Base-by-base conservation (phyloP, 2,329 filamentous ascomycete genomes). In the Ophiostoma australiae region DNA sequence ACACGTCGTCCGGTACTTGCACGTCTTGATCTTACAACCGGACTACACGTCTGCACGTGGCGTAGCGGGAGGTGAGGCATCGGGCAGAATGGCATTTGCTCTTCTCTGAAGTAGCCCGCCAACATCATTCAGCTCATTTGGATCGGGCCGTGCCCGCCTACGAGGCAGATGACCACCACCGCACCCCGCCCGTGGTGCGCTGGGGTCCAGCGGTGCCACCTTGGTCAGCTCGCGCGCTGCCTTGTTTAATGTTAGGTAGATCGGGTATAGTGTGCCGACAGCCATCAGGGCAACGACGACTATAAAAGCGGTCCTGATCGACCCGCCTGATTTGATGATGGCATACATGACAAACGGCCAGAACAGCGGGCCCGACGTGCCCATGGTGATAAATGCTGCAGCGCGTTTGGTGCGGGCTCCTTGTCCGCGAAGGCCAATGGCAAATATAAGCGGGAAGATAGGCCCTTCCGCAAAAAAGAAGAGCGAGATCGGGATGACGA, bases 381-480 rank as follows among this genome's bases (percentile, higher is more conserved):
- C 91, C 78, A 90, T 92, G 1, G 94, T 91, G 74, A 96, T 89
- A 78, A 88, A 91, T 1, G 90, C 90, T 0, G 90, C 90, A 0
- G 90, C 92, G 67, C 90, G 86, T 80, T 96, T 96, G 4, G 91
- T 93, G 74, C 92, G 86, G n/a, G 87, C 85, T 0, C 93, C 93
- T 68, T 96, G 86, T 0, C 93, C 92, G 2, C 92, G 87, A 72
- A 97, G 89, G 3, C 90, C 91, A 15, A 95, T 85, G 3, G 91
- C 89, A 75, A 93, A 93, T 72, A 95, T 89, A 1, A 94, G 88
- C 0, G 93, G 93, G 83, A 92, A 97, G 75, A 92, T 87, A 69
- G 93, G 92, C 0, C 90, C 91, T 78, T 94, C 92, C 76, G 91
- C 92, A 79, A 96, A 92, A 74, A 92, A 89, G 74, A 91, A 90